Base-by-base conservation (phyloP, 768 basidiomycete genomes). In the Royoungia palumana region DNA sequence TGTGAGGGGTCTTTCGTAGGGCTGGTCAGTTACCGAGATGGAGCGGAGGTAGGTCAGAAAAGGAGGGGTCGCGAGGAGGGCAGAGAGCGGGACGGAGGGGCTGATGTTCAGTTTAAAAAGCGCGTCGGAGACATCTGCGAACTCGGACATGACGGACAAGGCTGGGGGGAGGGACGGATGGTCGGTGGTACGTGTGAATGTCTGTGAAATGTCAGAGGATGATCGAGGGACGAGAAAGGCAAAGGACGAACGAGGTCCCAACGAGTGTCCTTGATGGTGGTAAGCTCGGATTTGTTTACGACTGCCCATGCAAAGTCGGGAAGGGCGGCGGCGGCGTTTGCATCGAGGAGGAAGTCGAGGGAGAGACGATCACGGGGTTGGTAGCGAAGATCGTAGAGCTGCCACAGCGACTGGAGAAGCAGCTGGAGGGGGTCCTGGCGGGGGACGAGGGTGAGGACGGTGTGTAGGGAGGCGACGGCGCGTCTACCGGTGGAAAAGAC, bases 11-110 rank as follows among this genome's bases (percentile, higher is more conserved):
- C 87, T 82, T 20, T 76, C 74, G 44, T 83, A 74, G 8, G 93
- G 89, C 61, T 92, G 89, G 72, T 96, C 94, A 21, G 93, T 91
- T 46, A 91, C 87, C 40, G 91, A 83, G 56, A 95, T 78, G 32
- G 87, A 92, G 57, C 88, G 87, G 76, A 96, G 90, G 72, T 89
- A 85, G 34, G 82, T 78, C 40, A 79, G 75, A 40, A 84, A 74
- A 42, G 77, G 77, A 24, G 87, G 80, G 55, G 87, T 75, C 43
- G 78, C 73, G 45, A 95, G 72, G n/a, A 78, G 67, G 22, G 78
- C 70, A 44, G 76, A 54, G 24, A 95, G 69, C 53, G 72, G 78
- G 28, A 72, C 70, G 64, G 70, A 70, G 49, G 75, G 69, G 25
- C 53, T 45, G 41, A 59, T 55, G 16, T 49, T 49, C 4, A 64